These are phyloP conservation scores for Pseudonitzschia multiseries DNA, from an alignment of 108 stramenopile genomes.

Conservation along the genomic window DNA sequence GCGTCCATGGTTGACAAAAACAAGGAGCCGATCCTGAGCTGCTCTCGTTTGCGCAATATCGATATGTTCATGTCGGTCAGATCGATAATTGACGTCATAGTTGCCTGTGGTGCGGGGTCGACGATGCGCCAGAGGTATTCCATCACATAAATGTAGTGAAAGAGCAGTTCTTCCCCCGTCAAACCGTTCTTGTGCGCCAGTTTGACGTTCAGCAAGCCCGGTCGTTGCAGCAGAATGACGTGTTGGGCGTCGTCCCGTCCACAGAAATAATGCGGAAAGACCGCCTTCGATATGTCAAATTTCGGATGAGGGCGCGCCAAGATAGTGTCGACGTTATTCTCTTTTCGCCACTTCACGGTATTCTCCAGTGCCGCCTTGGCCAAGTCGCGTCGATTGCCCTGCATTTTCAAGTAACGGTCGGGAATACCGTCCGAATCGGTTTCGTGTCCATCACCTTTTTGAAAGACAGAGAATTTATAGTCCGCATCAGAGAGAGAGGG, in stretches of 20 bases:
- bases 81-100: constrained; percentile 80
- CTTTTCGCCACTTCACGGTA: constrained; percentile 62
- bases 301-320: constrained; percentile 63
- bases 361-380: constrained; percentile 52
- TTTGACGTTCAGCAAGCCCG: constrained; percentile 44
- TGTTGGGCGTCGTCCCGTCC: constrained; percentile 61
- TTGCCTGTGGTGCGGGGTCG: constrained; percentile 53
- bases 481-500: background rate
- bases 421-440: constrained; percentile 75
- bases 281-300: constrained; percentile 63
- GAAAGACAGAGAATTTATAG: constrained; percentile 29
- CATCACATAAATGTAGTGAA: constrained; percentile 72
- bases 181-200: constrained; percentile 53
- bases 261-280: constrained; percentile 63
- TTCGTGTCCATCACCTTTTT: constrained; percentile 59
- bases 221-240: constrained; percentile 61
- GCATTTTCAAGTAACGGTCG: constrained; percentile 65
- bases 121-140: constrained; percentile 83
- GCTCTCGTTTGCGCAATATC: constrained; percentile 51
- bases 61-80: constrained; percentile 56
- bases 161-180: constrained; percentile 58
- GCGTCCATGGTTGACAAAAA: constrained; percentile 65
- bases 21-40: constrained; percentile 56
- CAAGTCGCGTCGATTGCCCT: constrained; percentile 50
- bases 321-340: constrained; percentile 56